phyloP scores from a whole-genome alignment of 169 alveolate genomes.

The Blepharisma undulans region DNA sequence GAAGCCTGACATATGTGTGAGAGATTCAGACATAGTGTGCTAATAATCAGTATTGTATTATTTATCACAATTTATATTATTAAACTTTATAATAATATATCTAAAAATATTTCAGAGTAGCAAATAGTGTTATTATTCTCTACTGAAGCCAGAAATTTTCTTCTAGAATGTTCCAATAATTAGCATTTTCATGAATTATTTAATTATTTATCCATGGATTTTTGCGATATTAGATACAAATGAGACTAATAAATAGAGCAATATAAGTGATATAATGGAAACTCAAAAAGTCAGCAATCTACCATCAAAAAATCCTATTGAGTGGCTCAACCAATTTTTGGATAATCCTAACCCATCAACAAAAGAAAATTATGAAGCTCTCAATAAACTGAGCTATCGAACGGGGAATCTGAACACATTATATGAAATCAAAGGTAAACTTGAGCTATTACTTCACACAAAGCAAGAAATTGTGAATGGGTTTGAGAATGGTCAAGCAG shows the following conservation, averaged over 20 bases:
- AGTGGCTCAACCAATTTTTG: neutral
- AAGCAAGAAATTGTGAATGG: neutral
- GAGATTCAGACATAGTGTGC: neutral
- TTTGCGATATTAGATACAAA: neutral
- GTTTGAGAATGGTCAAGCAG: neutral
- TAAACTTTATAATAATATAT: too few species aligned
- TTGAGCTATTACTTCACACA: neutral
- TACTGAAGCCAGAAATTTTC: neutral
- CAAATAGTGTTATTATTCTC: neutral
- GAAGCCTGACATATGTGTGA: conserved; percentile 16
- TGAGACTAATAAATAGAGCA: neutral
- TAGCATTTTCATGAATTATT: neutral
- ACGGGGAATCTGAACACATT: neutral
- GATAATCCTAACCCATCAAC: neutral
- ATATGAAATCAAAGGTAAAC: neutral
- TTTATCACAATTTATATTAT: neutral
- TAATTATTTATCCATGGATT: neutral
- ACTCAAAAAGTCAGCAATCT: neutral
- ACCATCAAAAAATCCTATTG: neutral
- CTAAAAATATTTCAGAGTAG: neutral
- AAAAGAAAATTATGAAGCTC: neutral
- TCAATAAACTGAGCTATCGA: neutral
- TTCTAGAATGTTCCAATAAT: neutral
- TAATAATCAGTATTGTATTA: neutral
- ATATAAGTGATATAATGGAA: neutral